phyloP scores from a whole-genome alignment of 2,329 filamentous ascomycete genomes.

The Colletotrichum sp. region DNA sequence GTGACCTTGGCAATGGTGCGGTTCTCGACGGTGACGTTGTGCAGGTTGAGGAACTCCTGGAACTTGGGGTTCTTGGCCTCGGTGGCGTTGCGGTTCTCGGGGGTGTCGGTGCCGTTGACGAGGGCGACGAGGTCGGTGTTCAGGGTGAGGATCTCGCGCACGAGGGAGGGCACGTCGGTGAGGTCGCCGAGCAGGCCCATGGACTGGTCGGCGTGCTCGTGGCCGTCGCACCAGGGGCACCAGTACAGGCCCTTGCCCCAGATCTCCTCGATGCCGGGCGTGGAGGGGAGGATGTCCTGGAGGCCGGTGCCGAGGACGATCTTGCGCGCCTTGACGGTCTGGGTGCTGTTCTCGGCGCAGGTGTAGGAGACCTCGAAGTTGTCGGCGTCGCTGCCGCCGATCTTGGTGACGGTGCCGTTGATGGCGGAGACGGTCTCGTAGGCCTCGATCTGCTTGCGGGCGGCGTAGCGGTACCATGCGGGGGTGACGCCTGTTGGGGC shows the following conservation, averaged over 20 bases:
- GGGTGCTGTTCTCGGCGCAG: slow-evolving; percentile 17
- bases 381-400: slow-evolving; percentile 44
- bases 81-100: slow-evolving; percentile 41
- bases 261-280: slow-evolving; percentile 58
- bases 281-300: slow-evolving; percentile 57
- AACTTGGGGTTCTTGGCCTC: slow-evolving; percentile 49
- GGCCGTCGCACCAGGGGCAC: slow-evolving; percentile 69
- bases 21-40: slow-evolving; percentile 62
- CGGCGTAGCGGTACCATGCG: slow-evolving; percentile 57
- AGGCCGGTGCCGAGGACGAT: slow-evolving; percentile 64
- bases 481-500: slow-evolving; percentile 54
- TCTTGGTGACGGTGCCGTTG: slow-evolving; percentile 51
- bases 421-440: background rate
- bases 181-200: slow-evolving; percentile 59
- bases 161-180: slow-evolving; percentile 42
- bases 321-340: slow-evolving; percentile 53
- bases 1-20: slow-evolving; percentile 54
- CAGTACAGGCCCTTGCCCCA: slow-evolving; percentile 67
- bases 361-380: slow-evolving; percentile 47
- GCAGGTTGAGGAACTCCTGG: slow-evolving; percentile 51
- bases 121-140: slow-evolving; percentile 62
- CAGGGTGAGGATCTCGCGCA: slow-evolving; percentile 59
- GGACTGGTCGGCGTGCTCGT: slow-evolving; percentile 64
- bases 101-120: slow-evolving; percentile 63
- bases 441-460: slow-evolving; percentile 52